phyloP scores from a whole-genome alignment of 345 rosid species.

The Tarenaya hassleriana region DNA sequence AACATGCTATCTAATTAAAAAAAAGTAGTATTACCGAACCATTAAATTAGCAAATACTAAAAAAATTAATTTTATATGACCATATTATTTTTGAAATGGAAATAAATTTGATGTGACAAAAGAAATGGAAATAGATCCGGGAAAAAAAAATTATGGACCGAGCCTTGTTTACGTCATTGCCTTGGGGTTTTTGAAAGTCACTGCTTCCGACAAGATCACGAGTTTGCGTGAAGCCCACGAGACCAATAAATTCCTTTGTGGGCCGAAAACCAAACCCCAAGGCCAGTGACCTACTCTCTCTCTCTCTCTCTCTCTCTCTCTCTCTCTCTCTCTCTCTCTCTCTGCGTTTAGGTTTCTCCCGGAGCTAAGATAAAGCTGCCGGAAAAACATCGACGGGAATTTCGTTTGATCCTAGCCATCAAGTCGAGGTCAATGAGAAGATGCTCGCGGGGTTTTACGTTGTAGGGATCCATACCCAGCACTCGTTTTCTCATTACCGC shows the following conservation, averaged over 20 bases:
- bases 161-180: not conserved
- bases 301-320: constrained; percentile 4
- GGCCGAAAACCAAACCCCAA: not conserved
- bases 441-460: constrained; percentile 17
- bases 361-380: constrained; percentile 24
- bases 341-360: constrained; percentile 4
- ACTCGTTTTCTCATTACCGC: not conserved
- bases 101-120: no score
- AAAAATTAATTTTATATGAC: no score
- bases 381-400: constrained; percentile 4
- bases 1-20: no score
- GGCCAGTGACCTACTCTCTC: constrained; percentile 11
- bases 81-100: no score
- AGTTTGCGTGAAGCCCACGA: constrained; percentile 27
- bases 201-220: constrained; percentile 4
- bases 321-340: not conserved
- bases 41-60: no score
- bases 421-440: constrained; percentile 11
- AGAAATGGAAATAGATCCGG: no score
- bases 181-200: no score
- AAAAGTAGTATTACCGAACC: no score
- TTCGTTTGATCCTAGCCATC: not conserved
- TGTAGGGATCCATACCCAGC: not conserved
- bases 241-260: constrained; percentile 2
- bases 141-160: not conserved